Percentiles rank a stretch among this genome's conserved stretches.
These are phyloP conservation scores for Clonostachys byssicola DNA, from an alignment of 2,329 filamentous ascomycete species.

Conservation along the genomic window DNA sequence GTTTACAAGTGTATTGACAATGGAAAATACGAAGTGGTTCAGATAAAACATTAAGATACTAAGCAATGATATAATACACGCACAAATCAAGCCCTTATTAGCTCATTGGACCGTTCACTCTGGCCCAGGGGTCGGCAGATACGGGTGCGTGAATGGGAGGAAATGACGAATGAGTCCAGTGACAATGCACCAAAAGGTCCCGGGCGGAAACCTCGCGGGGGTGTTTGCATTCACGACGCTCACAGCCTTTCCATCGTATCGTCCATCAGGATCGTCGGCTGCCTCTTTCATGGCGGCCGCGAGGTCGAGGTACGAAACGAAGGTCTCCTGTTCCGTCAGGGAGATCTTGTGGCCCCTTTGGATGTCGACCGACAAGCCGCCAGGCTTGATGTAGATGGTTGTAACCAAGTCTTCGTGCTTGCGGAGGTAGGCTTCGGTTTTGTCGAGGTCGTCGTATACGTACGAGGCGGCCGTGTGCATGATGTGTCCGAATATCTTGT, in stretches of 20 bases:
- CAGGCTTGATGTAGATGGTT: constrained; percentile 36
- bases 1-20: neutral
- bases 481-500: constrained; percentile 9
- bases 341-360: constrained; percentile 33
- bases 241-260: constrained; percentile 15
- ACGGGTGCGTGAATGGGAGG: neutral
- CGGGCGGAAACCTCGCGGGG: neutral
- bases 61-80: neutral
- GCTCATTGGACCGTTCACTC: neutral
- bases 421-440: constrained; percentile 29
- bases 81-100: too few species aligned
- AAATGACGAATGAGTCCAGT: neutral
- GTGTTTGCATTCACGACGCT: constrained; percentile 1
- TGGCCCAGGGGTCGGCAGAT: neutral
- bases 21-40: neutral
- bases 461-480: constrained; percentile 12
- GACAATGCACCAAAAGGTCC: neutral
- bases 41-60: neutral
- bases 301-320: constrained; percentile 16
- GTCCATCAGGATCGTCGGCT: constrained; percentile 22
- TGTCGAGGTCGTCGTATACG: constrained; percentile 17
- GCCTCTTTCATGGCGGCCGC: constrained; percentile 41
- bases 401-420: constrained; percentile 26
- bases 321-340: constrained; percentile 25
- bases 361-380: constrained; percentile 5